These are phyloP conservation scores for Carex littledalei DNA, from an alignment of 176 grass and related monocot genomes.

Conservation along the genomic window DNA sequence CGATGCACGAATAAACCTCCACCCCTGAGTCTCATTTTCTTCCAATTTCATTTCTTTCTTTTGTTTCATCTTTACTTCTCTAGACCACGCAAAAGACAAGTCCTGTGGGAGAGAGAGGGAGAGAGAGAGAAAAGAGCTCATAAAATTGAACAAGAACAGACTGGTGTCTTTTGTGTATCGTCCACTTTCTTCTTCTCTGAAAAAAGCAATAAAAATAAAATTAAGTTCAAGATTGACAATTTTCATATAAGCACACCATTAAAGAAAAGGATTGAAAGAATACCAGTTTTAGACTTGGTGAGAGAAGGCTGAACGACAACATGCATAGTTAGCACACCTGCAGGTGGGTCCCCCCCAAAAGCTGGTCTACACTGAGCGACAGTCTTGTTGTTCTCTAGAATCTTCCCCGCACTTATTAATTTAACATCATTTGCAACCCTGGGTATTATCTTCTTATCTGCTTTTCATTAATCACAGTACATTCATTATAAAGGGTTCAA, in stretches of 20 bases:
- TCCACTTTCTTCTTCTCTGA: constrained; percentile 28
- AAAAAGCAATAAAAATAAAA: not conserved
- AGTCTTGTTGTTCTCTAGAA: constrained; percentile 39
- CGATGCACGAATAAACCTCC: constrained; percentile 19
- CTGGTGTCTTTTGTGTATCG: constrained; percentile 13
- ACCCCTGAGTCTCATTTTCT: constrained; percentile 17
- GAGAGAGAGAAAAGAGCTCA: constrained; percentile 3
- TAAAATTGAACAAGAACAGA: constrained; percentile 29
- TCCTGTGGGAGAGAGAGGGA: constrained; percentile 7
- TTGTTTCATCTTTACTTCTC: constrained; percentile 23
- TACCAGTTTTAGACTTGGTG: constrained; percentile 39
- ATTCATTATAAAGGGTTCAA: not conserved
- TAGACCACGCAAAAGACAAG: constrained; percentile 14
- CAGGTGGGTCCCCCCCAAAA: constrained; percentile 35
- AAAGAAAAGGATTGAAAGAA: not conserved
- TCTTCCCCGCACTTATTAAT: constrained; percentile 35
- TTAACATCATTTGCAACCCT: constrained; percentile 41
- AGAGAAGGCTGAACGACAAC: constrained; percentile 38
- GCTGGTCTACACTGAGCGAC: constrained; percentile 34
- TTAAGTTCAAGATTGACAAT: not conserved
- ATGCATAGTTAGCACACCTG: constrained; percentile 43
- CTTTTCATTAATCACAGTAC: not conserved
- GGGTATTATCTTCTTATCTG: constrained; percentile 44
- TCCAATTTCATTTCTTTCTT: constrained; percentile 23
- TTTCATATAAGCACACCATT: not conserved